A percentile compares a stretch with the other conserved stretches of the same genome.
Evolutionary conservation across 2,329 filamentous ascomycete species (phyloP).

Genomic region (Emergomyces pasteurianus): DNA sequence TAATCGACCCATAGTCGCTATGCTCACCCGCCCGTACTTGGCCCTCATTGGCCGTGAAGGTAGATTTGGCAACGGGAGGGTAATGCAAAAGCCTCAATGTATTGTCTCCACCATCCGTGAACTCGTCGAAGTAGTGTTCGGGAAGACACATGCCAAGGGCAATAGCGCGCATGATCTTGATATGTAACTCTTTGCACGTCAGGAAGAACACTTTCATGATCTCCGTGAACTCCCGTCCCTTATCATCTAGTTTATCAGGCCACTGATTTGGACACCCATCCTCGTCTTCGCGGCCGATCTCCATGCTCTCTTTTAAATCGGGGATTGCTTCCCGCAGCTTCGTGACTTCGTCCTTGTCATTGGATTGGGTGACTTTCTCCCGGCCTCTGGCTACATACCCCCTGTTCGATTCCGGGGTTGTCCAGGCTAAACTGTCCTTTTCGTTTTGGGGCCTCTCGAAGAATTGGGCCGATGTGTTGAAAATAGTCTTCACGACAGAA

Average conservation of each 20-base stretch:
- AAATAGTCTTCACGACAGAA: slow-evolving; percentile 48
- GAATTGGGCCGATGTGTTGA: slow-evolving; percentile 57
- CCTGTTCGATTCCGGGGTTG: slow-evolving; percentile 58
- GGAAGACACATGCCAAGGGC: slow-evolving; percentile 67
- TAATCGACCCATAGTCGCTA: slow-evolving; percentile 49
- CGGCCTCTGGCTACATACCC: slow-evolving; percentile 60
- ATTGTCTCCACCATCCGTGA: slow-evolving; percentile 58
- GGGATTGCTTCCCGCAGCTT: slow-evolving; percentile 42
- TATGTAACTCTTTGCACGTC: slow-evolving; percentile 62
- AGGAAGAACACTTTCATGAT: slow-evolving; percentile 64
- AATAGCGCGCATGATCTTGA: slow-evolving; percentile 71
- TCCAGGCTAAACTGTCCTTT: slow-evolving; percentile 60
- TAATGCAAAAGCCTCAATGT: slow-evolving; percentile 67
- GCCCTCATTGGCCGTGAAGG: slow-evolving; percentile 54
- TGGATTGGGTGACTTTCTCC: slow-evolving; percentile 56
- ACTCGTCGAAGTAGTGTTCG: slow-evolving; percentile 62
- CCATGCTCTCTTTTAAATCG: slow-evolving; percentile 47
- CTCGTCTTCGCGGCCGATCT: slow-evolving; percentile 50
- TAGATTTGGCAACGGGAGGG: slow-evolving; percentile 51
- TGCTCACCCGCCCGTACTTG: slow-evolving; percentile 71
- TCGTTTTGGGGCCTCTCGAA: slow-evolving; percentile 51
- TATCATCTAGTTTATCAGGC: slow-evolving; percentile 47
- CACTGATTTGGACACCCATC: slow-evolving; percentile 62
- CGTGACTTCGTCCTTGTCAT: slow-evolving; percentile 45
- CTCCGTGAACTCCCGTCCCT: slow-evolving; percentile 51